phyloP scores from a whole-genome alignment of 768 basidiomycete genomes.

The Leccinum olivaceopallidum region DNA sequence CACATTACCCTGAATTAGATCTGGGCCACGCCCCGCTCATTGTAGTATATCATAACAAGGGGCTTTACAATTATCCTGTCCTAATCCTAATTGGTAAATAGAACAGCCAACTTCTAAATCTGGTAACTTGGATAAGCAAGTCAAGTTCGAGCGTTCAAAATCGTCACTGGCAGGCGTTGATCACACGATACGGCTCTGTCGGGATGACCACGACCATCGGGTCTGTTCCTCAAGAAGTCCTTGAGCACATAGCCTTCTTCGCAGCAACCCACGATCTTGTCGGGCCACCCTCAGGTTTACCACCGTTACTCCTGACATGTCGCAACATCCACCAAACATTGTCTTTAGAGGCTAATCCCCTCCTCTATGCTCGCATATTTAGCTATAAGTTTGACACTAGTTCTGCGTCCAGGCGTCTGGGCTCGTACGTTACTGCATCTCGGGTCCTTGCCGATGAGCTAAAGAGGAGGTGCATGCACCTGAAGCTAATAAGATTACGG shows the following conservation, averaged over 20 bases:
- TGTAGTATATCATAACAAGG: neutral
- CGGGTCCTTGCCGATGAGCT: conserved; percentile 60
- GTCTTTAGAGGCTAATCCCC: conserved; percentile 55
- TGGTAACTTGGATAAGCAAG: conserved; percentile 6
- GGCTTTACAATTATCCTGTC: neutral
- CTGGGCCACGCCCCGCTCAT: neutral
- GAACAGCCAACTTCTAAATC: neutral
- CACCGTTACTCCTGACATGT: conserved; percentile 55
- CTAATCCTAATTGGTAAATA: neutral
- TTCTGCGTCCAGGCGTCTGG: conserved; percentile 51
- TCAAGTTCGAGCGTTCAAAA: neutral
- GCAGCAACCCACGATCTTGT: conserved; percentile 50
- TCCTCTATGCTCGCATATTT: conserved; percentile 75
- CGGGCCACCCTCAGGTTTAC: conserved; percentile 61
- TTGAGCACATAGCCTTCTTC: conserved; percentile 77
- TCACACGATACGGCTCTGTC: neutral
- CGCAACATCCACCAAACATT: conserved; percentile 49
- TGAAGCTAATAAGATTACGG: conserved; percentile 56
- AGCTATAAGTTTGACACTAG: conserved; percentile 62
- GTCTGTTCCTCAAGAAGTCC: conserved; percentile 70
- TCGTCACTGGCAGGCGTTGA: neutral
- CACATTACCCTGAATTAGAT: neutral
- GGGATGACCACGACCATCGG: conserved; percentile 23
- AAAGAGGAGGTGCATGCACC: conserved; percentile 53
- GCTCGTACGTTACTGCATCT: conserved; percentile 40